phyloP scores from a whole-genome alignment of 2,329 filamentous ascomycete genomes.

The Cladobotryum mycophilum region DNA sequence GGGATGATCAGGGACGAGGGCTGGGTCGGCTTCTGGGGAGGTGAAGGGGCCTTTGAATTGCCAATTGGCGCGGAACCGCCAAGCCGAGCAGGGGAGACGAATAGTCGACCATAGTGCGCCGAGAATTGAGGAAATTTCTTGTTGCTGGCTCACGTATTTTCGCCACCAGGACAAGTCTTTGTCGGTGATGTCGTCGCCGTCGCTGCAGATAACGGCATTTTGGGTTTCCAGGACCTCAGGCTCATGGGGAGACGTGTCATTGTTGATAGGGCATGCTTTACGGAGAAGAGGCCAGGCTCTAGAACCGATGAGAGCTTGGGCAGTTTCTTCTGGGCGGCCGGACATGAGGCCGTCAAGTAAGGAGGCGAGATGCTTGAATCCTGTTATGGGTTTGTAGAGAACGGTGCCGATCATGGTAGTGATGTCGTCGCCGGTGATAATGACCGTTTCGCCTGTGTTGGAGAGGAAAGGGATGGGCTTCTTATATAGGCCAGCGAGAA shows the following conservation, averaged over 20 bases:
- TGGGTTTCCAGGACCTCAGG: slow-evolving; percentile 16
- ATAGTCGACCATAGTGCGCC: slow-evolving; percentile 30
- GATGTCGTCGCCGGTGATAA: slow-evolving; percentile 29
- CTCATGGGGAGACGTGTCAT: not conserved
- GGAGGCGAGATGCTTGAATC: slow-evolving; percentile 12
- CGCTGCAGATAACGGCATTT: slow-evolving; percentile 28
- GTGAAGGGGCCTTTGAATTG: slow-evolving; percentile 32
- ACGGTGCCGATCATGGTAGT: slow-evolving; percentile 18
- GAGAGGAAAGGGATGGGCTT: slow-evolving; percentile 20
- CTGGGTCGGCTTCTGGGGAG: slow-evolving; percentile 20
- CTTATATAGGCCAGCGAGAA: slow-evolving; percentile 23
- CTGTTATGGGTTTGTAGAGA: slow-evolving; percentile 25
- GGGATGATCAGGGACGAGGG: slow-evolving; percentile 25
- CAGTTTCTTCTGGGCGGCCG: slow-evolving; percentile 12
- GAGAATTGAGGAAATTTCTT: slow-evolving; percentile 23
- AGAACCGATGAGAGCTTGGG: not conserved
- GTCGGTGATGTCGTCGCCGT: slow-evolving; percentile 23
- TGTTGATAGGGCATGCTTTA: slow-evolving; percentile 15
- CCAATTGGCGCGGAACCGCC: slow-evolving; percentile 33
- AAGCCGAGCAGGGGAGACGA: slow-evolving; percentile 34
- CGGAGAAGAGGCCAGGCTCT: slow-evolving; percentile 16
- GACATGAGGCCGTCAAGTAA: slow-evolving; percentile 15
- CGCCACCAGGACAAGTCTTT: slow-evolving; percentile 20
- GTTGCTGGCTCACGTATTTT: slow-evolving; percentile 24
- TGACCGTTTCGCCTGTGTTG: slow-evolving; percentile 15